phyloP scores from a whole-genome alignment of 106 monocot genomes.

The Ottelia alismoides region DNA sequence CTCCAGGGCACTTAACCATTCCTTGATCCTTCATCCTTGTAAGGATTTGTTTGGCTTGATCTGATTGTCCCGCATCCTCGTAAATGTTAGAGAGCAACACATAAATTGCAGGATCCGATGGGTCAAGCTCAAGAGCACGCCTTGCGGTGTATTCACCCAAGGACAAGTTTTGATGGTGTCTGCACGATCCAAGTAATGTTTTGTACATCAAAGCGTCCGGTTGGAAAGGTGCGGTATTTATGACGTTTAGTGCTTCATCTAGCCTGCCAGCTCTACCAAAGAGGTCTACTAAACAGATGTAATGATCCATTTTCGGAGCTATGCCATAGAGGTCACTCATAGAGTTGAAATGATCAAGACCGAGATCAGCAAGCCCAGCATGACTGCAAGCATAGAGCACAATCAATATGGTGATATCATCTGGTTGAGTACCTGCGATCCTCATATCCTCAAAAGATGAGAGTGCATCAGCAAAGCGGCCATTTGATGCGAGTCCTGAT shows the following conservation, averaged over 20 bases:
- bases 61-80: constrained; percentile 45
- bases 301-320: constrained; percentile 43
- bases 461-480: constrained; percentile 35
- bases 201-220: constrained; percentile 55
- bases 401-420: constrained; percentile 49
- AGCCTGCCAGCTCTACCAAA: constrained; percentile 69
- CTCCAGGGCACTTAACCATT: constrained; percentile 35
- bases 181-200: constrained; percentile 59
- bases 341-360: constrained; percentile 59
- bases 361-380: constrained; percentile 49
- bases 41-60: constrained; percentile 27
- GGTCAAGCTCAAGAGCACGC: constrained; percentile 37
- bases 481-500: constrained; percentile 48
- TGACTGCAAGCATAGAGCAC: constrained; percentile 73
- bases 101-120: constrained; percentile 39
- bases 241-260: constrained; percentile 32
- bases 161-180: constrained; percentile 30
- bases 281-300: constrained; percentile 64
- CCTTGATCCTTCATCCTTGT: constrained; percentile 48
- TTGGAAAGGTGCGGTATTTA: constrained; percentile 36
- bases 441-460: constrained; percentile 76
- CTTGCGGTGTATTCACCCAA: constrained; percentile 55
- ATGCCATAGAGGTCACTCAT: constrained; percentile 42
- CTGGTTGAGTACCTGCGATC: constrained; percentile 32
- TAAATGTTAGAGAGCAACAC: constrained; percentile 44